Conservation (phyloP, 2,329 filamentous ascomycete genomes). For the Xylariaceae sp. region DNA sequence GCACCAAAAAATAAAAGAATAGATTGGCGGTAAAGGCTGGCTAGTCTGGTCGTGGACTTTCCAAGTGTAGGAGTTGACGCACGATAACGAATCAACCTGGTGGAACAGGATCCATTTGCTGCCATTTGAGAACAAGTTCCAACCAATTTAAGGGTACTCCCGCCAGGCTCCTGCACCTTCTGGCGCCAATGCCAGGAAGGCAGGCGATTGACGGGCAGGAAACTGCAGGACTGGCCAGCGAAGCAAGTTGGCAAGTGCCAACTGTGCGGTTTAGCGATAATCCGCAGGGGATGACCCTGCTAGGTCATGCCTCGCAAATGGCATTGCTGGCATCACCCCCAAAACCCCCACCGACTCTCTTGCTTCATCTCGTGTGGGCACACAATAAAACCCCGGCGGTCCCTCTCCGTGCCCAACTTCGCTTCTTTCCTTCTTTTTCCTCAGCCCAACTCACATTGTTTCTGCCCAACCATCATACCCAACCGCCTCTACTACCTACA, state of each 20-base stretch:
- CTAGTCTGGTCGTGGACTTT: background rate
- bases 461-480: conserved; percentile 45
- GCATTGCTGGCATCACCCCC: conserved; percentile 40
- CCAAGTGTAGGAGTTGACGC: conserved; percentile 3
- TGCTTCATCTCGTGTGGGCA: conserved; percentile 34
- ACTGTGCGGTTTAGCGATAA: conserved; percentile 26
- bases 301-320: conserved; percentile 34
- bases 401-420: conserved; percentile 51
- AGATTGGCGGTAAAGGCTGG: conserved; percentile 24
- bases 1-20: conserved; percentile 17
- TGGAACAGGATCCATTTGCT: conserved; percentile 2
- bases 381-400: conserved; percentile 58
- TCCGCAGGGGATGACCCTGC: conserved; percentile 28
- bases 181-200: conserved; percentile 8
- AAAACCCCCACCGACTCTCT: conserved; percentile 12
- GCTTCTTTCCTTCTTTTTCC: conserved; percentile 44
- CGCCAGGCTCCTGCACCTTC: no score
- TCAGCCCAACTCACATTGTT: conserved; percentile 45
- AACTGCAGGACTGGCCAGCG: conserved; percentile 29
- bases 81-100: conserved; percentile 24
- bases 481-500: conserved; percentile 35
- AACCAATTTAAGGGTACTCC: conserved; percentile 25
- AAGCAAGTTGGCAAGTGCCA: conserved; percentile 25
- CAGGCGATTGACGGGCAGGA: background rate
- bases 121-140: conserved; percentile 12